Base-by-base conservation (phyloP, 768 basidiomycete genomes). In the Russula olivacea region DNA sequence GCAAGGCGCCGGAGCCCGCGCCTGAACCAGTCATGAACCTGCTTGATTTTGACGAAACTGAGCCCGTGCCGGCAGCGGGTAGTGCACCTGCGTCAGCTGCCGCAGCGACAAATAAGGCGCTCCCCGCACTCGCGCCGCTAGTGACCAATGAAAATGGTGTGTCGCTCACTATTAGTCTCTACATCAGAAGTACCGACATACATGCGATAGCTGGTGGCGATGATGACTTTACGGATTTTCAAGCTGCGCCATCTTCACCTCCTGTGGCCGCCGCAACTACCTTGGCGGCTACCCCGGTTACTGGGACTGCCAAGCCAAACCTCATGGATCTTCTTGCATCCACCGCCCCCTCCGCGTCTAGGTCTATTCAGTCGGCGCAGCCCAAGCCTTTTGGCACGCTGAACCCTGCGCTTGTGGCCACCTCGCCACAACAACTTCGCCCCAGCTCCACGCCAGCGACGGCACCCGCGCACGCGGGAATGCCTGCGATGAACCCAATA, bases 221-320 rank as follows among this genome's bases (percentile, higher is more conserved):
- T 69, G 91, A 93, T 66, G 91, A 93, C 55, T 93, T 93, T 68
- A 85, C 83, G 55, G 91, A 93, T 72, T 93, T 93, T 77, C 87
- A 91, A 72, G 84, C 83, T 21, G 89, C 87, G 2, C 88, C 88
- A 19, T 69, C 77, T 15, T 75, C 75, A 10, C 79, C 66, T 71
- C 86, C 63, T 79, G 83, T 79, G 78, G 78, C 50, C 76, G 84
- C 76, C 73, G 83, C 59, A 76, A 73, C 45, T 59, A 77, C 15
- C 71, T 32, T 43, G 30, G n/a, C 63, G 1, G n/a, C 61, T 17
- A 34, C 56, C 11, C 55, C 67, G 1, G 51, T 36, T 32, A 25
- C 34, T 28, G 48, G 45, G 5, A 11, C 43, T 41, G 14, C 58
- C 12, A 62, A 59, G n/a, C 61, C 57, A 17, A 56, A 25, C 54